Conservation (phyloP, 768 basidiomycete species). For the Daedaleopsis sinensis region DNA sequence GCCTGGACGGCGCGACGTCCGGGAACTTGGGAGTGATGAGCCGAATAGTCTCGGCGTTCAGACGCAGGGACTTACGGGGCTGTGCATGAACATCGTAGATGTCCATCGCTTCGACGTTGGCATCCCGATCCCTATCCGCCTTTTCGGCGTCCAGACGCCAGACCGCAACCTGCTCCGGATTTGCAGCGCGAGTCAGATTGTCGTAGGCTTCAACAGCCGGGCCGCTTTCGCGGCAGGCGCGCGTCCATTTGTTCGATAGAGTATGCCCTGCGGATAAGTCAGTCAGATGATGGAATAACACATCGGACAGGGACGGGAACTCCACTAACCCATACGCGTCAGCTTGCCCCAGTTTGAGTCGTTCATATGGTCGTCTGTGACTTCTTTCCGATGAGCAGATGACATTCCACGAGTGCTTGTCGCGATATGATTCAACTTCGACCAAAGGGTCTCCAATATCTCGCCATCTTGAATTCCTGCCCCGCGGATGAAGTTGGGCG, state of each 20-base stretch:
- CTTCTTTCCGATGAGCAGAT: slow-evolving; percentile 22
- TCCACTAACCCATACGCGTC: too few species aligned
- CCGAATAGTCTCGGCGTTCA: too few species aligned
- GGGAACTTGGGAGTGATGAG: background rate
- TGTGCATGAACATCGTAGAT: background rate
- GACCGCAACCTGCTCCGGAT: background rate
- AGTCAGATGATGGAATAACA: too few species aligned
- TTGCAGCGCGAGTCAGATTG: background rate
- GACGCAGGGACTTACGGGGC: background rate
- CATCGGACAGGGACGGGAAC: too few species aligned
- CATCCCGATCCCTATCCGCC: background rate
- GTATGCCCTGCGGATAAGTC: too few species aligned
- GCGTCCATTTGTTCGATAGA: too few species aligned
- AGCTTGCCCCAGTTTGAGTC: slow-evolving; percentile 40
- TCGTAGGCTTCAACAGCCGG: background rate
- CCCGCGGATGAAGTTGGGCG: slow-evolving; percentile 32
- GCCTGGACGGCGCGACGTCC: background rate
- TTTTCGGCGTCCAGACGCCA: background rate
- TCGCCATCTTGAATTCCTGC: slow-evolving; percentile 35
- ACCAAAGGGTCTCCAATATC: slow-evolving; percentile 40
- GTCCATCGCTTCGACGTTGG: background rate
- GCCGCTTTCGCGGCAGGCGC: background rate
- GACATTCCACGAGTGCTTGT: slow-evolving; percentile 28
- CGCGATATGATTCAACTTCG: slow-evolving; percentile 31
- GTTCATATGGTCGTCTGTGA: slow-evolving; percentile 35